Conservation (phyloP, 1,284 basidiomycete species). For the Hemileia vastatrix region DNA sequence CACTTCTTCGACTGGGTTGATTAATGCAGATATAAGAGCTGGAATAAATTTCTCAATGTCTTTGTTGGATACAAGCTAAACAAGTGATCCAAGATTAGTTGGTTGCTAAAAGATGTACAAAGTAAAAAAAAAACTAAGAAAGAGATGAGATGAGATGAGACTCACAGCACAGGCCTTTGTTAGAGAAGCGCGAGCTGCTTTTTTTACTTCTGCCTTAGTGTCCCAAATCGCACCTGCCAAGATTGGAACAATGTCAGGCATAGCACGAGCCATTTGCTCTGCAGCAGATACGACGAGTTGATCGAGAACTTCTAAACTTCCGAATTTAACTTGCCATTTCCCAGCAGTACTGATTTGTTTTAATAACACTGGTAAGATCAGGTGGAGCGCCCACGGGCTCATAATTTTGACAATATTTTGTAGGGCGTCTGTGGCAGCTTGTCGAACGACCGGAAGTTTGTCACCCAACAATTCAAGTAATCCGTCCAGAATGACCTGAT, state of each 20-base stretch:
- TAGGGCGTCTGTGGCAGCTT: constrained; percentile 75
- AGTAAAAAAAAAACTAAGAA: constrained; percentile 62
- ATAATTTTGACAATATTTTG: constrained; percentile 66
- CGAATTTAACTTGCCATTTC: constrained; percentile 99
- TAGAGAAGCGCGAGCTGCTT: constrained; percentile 88
- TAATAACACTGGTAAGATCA: constrained; percentile 81
- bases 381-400: constrained; percentile 79
- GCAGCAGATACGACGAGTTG: constrained; percentile 80
- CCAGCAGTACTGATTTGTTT: constrained; percentile 90
- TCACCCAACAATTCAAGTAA: constrained; percentile 87
- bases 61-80: constrained; percentile 77
- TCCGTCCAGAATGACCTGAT: constrained; percentile 63
- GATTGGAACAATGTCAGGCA: constrained; percentile 92
- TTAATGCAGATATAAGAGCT: constrained; percentile 89
- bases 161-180: constrained; percentile 76
- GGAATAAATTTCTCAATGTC: constrained; percentile 94
- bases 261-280: constrained; percentile 73
- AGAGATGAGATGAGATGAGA: not conserved
- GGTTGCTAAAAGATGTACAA: not conserved
- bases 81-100: constrained; percentile 5
- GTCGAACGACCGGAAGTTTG: constrained; percentile 76
- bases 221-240: constrained; percentile 98
- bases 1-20: constrained; percentile 99
- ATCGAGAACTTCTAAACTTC: constrained; percentile 72
- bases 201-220: constrained; percentile 99